These are phyloP conservation scores for Lipomyces mesembrius DNA, from an alignment of 805 yeast species.

Conservation along the genomic window DNA sequence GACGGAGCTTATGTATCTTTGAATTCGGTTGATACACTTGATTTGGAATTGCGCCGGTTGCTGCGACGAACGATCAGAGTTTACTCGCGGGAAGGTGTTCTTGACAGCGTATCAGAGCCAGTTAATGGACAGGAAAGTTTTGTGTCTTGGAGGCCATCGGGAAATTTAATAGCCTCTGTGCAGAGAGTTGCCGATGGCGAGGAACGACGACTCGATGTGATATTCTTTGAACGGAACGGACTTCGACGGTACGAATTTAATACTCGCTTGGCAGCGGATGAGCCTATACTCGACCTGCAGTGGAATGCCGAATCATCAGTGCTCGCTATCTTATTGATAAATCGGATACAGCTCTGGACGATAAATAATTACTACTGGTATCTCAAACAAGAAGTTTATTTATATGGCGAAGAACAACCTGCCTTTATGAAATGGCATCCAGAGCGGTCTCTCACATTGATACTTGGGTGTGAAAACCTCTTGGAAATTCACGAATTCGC, in stretches of 20 bases:
- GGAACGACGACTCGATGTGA: conserved; percentile 47
- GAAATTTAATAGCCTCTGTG: conserved; percentile 80
- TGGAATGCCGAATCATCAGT: conserved; percentile 87
- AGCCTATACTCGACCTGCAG: conserved; percentile 54
- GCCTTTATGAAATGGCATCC: conserved; percentile 73
- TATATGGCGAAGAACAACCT: conserved; percentile 42
- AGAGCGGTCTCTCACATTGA: conserved; percentile 77
- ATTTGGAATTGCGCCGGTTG: conserved; percentile 41
- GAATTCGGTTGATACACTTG: conserved; percentile 60
- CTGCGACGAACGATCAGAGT: conserved; percentile 81
- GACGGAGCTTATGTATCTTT: conserved; percentile 85
- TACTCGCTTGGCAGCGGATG: conserved; percentile 51
- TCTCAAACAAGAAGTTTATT: conserved; percentile 75
- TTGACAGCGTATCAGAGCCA: conserved; percentile 87
- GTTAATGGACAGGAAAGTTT: conserved; percentile 77
- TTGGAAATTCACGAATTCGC: conserved; percentile 63
- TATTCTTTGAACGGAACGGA: conserved; percentile 93
- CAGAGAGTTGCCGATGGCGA: conserved; percentile 59
- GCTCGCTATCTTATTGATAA: conserved; percentile 65
- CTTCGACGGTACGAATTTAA: conserved; percentile 85
- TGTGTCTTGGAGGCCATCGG: conserved; percentile 89
- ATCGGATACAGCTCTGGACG: conserved; percentile 85
- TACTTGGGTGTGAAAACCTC: conserved; percentile 55
- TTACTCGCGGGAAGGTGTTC: conserved; percentile 73
- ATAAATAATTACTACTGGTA: conserved; percentile 95